A percentile compares a stretch with the other conserved stretches of the same genome.
phyloP scores from a whole-genome alignment of 108 stramenopile genomes.

The Nitzschia inconspicua region DNA sequence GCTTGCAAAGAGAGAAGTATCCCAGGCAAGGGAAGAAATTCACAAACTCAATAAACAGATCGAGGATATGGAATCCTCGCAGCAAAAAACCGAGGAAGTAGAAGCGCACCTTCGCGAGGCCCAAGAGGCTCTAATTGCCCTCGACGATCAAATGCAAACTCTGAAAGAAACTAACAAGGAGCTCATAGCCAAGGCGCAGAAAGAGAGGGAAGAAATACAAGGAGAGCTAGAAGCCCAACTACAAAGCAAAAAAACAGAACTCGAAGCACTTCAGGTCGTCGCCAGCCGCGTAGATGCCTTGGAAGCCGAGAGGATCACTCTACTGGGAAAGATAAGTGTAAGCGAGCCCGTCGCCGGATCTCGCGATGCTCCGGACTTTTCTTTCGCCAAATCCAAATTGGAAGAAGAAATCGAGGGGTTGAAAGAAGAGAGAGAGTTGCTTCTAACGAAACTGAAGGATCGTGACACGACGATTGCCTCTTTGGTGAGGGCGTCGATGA shows the following conservation, averaged over 20 bases:
- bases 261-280: slow-evolving; percentile 2
- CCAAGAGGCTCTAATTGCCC: slow-evolving; percentile 49
- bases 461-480: slow-evolving; percentile 72
- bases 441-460: slow-evolving; percentile 52
- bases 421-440: slow-evolving; percentile 20
- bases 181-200: slow-evolving; percentile 24
- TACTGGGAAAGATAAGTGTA: not conserved
- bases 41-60: not conserved
- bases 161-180: slow-evolving; percentile 15
- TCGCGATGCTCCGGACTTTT: not conserved
- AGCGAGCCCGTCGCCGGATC: not conserved
- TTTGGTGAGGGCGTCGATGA: slow-evolving; percentile 59
- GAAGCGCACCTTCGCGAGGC: slow-evolving; percentile 47
- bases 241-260: slow-evolving; percentile 9
- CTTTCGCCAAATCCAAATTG: not conserved
- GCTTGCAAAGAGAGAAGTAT: not conserved
- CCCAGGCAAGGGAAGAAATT: slow-evolving; percentile 7
- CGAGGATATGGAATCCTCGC: not conserved
- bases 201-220: slow-evolving; percentile 20
- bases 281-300: not conserved
- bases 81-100: not conserved
- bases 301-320: slow-evolving; percentile 7
- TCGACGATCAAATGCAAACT: slow-evolving; percentile 44
- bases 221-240: slow-evolving; percentile 5
- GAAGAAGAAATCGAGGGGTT: slow-evolving; percentile 9